Percentiles rank a stretch among this genome's conserved stretches.
These are phyloP conservation scores for Cryphonectria parasitica DNA, from an alignment of 2,329 filamentous ascomycete genomes.

Conservation along the genomic window DNA sequence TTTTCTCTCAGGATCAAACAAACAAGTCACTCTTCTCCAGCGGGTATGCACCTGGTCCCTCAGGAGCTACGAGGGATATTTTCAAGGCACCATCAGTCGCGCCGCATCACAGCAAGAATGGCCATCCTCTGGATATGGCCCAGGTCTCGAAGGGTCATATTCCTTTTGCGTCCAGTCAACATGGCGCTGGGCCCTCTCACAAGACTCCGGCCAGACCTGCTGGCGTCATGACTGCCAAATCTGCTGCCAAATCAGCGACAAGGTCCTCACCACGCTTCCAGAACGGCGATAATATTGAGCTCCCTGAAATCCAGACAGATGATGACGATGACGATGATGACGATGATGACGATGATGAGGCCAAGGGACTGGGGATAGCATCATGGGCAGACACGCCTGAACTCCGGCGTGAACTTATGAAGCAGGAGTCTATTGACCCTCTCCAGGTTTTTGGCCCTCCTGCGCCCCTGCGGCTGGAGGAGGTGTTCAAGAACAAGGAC, in stretches of 20 bases:
- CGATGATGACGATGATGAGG: constrained; percentile 63
- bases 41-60: constrained; percentile 64
- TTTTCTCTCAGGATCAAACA: constrained; percentile 56
- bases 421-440: constrained; percentile 85
- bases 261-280: constrained; percentile 83
- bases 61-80: constrained; percentile 57
- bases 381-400: constrained; percentile 90
- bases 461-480: constrained; percentile 88
- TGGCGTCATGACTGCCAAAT: constrained; percentile 53
- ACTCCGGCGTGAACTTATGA: constrained; percentile 72
- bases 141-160: constrained; percentile 88
- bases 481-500: constrained; percentile 92
- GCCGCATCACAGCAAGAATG: constrained; percentile 68
- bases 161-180: constrained; percentile 77
- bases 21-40: constrained; percentile 63
- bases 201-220: constrained; percentile 71
- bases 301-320: constrained; percentile 95
- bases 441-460: constrained; percentile 87
- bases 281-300: constrained; percentile 85
- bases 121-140: constrained; percentile 80
- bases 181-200: constrained; percentile 56
- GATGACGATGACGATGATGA: constrained; percentile 87
- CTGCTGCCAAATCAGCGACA: constrained; percentile 61
- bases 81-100: constrained; percentile 70
- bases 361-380: constrained; percentile 63